Evolutionary conservation across 2,329 filamentous ascomycete genomes (phyloP).

Genomic region (Apiospora saccharicola): DNA sequence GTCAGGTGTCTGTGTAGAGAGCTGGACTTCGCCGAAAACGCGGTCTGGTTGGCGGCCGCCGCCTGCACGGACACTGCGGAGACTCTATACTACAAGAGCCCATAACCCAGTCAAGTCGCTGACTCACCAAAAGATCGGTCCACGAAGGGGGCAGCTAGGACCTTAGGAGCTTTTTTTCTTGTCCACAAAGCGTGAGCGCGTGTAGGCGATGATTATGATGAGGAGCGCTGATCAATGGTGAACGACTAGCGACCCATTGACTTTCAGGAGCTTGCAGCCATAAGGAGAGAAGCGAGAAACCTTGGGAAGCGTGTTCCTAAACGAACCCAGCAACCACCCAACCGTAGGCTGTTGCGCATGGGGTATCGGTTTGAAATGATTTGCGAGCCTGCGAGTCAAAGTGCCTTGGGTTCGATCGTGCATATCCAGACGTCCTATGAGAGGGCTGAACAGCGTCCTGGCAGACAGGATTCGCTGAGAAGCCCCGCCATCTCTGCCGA

Average conservation of each 20-base stretch:
- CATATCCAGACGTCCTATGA: slow-evolving; percentile 51
- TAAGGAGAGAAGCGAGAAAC: slow-evolving; percentile 10
- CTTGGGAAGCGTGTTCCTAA: background rate
- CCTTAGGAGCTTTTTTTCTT: background rate
- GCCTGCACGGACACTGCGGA: slow-evolving; percentile 37
- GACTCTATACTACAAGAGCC: slow-evolving; percentile 30
- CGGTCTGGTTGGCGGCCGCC: slow-evolving; percentile 42
- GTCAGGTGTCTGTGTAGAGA: slow-evolving; percentile 29
- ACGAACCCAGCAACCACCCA: background rate
- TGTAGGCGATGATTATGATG: background rate
- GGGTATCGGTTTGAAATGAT: slow-evolving; percentile 11
- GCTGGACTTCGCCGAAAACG: slow-evolving; percentile 43
- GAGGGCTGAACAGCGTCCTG: slow-evolving; percentile 41
- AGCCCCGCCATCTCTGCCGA: slow-evolving; percentile 35
- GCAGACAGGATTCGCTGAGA: slow-evolving; percentile 45
- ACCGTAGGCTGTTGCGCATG: slow-evolving; percentile 2
- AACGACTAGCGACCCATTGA: slow-evolving; percentile 8
- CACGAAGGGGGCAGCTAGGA: slow-evolving; percentile 21
- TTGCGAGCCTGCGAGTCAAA: slow-evolving; percentile 21
- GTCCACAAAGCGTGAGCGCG: background rate
- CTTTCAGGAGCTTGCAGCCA: background rate
- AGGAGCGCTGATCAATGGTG: background rate
- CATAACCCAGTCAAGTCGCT: slow-evolving; percentile 29
- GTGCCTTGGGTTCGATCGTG: slow-evolving; percentile 47
- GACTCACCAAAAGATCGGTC: slow-evolving; percentile 34